These are phyloP conservation scores for Globisporangium cederbergense DNA, from an alignment of 352 stramenopile species.

Conservation along the genomic window DNA sequence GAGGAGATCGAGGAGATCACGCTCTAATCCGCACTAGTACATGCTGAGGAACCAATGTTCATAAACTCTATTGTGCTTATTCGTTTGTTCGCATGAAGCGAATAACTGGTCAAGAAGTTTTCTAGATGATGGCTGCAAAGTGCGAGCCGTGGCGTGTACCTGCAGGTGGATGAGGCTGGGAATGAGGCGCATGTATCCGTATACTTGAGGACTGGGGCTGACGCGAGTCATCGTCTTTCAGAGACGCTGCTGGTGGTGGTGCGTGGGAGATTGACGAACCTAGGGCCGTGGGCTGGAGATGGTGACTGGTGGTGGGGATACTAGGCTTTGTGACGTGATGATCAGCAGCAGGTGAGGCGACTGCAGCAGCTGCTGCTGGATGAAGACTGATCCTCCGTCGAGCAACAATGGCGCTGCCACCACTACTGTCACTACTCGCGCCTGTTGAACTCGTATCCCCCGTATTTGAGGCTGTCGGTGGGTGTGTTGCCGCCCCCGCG, in stretches of 20 bases:
- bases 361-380: not conserved
- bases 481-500: not conserved
- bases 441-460: not conserved
- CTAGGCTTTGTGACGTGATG: not conserved
- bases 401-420: not conserved
- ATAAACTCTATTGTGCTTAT: no score
- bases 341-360: not conserved
- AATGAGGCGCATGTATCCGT: slow-evolving; percentile 20
- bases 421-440: slow-evolving; percentile 2
- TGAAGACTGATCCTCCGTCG: not conserved
- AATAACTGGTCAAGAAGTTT: not conserved
- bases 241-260: not conserved
- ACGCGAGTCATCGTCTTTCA: slow-evolving; percentile 26
- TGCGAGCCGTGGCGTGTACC: not conserved
- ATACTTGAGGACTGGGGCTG: not conserved
- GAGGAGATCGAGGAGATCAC: slow-evolving; percentile 30
- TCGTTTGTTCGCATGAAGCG: no score
- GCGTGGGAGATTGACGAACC: not conserved
- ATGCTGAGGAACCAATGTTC: no score
- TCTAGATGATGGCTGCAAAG: slow-evolving; percentile 20
- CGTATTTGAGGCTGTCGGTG: not conserved
- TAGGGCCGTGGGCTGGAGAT: no score
- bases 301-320: no score
- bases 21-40: slow-evolving; percentile 19
- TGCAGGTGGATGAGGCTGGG: slow-evolving; percentile 3